Conservation (phyloP, 2,329 filamentous ascomycete species). For the Xylariaceae sp. region DNA sequence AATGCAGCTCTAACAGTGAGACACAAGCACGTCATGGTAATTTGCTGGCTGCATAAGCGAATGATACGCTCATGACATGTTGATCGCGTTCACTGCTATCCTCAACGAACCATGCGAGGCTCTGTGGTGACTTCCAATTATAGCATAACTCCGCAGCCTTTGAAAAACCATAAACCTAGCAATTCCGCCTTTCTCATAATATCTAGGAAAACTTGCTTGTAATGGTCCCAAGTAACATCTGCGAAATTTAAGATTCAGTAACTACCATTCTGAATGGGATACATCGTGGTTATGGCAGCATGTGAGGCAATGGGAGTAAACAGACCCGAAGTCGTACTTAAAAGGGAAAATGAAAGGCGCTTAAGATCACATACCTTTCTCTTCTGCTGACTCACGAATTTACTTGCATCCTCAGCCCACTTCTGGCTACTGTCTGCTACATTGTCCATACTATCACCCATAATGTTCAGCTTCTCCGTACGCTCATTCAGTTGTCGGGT, state of each 20-base stretch:
- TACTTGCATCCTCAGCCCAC: conserved; percentile 87
- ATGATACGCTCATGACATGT: background rate
- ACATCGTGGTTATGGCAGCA: too few species aligned
- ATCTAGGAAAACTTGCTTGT: conserved; percentile 61
- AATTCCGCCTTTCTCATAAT: background rate
- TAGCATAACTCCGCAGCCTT: too few species aligned
- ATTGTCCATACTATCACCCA: conserved; percentile 84
- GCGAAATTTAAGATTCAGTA: too few species aligned
- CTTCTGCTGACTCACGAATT: conserved; percentile 88
- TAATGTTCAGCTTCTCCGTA: conserved; percentile 83
- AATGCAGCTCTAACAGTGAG: background rate
- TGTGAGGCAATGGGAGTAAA: too few species aligned
- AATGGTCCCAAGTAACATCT: conserved; percentile 72
- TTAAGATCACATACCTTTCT: too few species aligned
- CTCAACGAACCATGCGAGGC: too few species aligned
- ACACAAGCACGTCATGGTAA: background rate
- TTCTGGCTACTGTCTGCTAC: conserved; percentile 80
- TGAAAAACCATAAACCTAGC: background rate
- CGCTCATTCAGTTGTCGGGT: conserved; percentile 86
- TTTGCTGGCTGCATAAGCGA: too few species aligned
- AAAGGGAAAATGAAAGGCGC: too few species aligned
- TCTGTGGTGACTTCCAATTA: too few species aligned
- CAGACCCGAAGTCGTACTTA: too few species aligned
- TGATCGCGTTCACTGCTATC: too few species aligned
- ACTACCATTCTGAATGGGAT: too few species aligned